Conservation (phyloP, 1,284 basidiomycete genomes). For the Fomitopsis palustris region DNA sequence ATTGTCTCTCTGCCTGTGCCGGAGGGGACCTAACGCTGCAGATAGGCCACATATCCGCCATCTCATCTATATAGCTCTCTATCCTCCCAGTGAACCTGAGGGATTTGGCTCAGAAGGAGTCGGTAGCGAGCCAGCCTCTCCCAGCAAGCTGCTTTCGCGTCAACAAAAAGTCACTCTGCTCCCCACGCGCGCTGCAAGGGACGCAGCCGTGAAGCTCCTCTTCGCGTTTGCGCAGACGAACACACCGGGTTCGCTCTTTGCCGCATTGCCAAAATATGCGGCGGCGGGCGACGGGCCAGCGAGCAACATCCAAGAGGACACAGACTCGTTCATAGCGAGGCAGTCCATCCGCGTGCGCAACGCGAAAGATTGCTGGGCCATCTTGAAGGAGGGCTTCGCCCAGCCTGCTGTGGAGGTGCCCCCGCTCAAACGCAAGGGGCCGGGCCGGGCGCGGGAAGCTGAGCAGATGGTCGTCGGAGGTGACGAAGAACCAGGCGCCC, state of each 20-base stretch:
- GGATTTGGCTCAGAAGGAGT: slow-evolving; percentile 28
- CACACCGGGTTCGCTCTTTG: slow-evolving; percentile 46
- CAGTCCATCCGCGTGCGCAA: slow-evolving; percentile 49
- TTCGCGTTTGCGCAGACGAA: slow-evolving; percentile 55
- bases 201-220: slow-evolving; percentile 52
- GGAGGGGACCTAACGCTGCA: background rate
- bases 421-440: slow-evolving; percentile 22
- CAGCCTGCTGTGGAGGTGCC: slow-evolving; percentile 26
- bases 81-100: slow-evolving; percentile 39
- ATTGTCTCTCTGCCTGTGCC: too few species aligned
- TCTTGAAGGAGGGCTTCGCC: slow-evolving; percentile 53
- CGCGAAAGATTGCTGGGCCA: slow-evolving; percentile 57
- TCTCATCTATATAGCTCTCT: slow-evolving; percentile 63
- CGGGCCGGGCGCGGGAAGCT: slow-evolving; percentile 22
- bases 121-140: slow-evolving; percentile 33
- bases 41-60: slow-evolving; percentile 59
- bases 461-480: slow-evolving; percentile 23
- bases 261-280: slow-evolving; percentile 51
- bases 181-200: slow-evolving; percentile 42
- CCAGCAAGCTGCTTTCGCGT: slow-evolving; percentile 38
- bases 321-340: slow-evolving; percentile 54
- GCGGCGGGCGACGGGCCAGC: slow-evolving; percentile 14
- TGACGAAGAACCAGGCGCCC: slow-evolving; percentile 21
- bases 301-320: slow-evolving; percentile 30
- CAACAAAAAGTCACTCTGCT: slow-evolving; percentile 39